Percentiles rank a stretch among this genome's conserved stretches.
phyloP scores from a whole-genome alignment of 192 early-diverging fungal genomes.

The Oehlia diaphana region DNA sequence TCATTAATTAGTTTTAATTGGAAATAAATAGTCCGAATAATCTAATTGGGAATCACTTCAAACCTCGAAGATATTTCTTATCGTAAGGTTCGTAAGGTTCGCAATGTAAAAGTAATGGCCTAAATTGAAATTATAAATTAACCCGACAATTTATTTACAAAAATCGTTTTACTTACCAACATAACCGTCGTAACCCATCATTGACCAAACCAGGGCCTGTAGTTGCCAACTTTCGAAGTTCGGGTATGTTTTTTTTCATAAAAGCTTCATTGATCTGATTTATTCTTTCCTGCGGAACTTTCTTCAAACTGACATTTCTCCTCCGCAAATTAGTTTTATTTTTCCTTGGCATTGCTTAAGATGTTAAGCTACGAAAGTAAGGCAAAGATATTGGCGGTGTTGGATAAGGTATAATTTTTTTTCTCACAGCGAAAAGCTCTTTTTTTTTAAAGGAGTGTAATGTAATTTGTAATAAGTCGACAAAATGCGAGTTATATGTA shows the following conservation, averaged over 20 bases:
- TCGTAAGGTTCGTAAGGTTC: conserved; percentile 29
- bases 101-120: conserved; percentile 48
- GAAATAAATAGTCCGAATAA: neutral
- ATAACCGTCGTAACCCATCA: conserved; percentile 46
- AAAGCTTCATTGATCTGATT: neutral
- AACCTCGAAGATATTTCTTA: conserved; percentile 2
- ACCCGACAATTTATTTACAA: neutral
- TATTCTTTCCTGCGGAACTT: neutral
- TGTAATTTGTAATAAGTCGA: too few species aligned
- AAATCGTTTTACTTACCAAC: conserved; percentile 36
- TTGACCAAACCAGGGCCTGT: conserved; percentile 46
- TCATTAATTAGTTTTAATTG: neutral
- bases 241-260: neutral
- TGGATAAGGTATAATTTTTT: too few species aligned
- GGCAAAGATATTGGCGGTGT: too few species aligned
- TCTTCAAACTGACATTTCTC: neutral
- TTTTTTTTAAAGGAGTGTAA: too few species aligned
- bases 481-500: too few species aligned
- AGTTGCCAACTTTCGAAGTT: conserved; percentile 30
- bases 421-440: too few species aligned
- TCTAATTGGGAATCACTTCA: neutral
- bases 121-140: conserved; percentile 22
- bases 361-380: too few species aligned
- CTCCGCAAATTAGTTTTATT: neutral
- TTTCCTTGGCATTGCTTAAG: neutral